phyloP scores from a whole-genome alignment of 2,329 filamentous ascomycete species.

The Ascocoryne sarcoides region DNA sequence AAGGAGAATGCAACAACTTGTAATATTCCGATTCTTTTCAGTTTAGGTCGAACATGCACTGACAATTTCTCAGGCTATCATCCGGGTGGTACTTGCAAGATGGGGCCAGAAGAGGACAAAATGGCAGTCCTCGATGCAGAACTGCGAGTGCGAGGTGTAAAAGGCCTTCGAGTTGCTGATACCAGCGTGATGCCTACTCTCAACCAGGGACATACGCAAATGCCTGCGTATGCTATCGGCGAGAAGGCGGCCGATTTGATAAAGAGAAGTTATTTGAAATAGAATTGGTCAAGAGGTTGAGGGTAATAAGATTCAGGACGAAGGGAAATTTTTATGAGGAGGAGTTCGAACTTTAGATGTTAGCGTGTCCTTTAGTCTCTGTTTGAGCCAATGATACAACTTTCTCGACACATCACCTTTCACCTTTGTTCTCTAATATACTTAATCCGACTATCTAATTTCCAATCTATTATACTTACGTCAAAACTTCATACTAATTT shows the following conservation, averaged over 20 bases:
- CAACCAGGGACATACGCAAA: slow-evolving; percentile 45
- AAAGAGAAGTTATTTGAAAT: slow-evolving; percentile 28
- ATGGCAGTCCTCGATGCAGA: slow-evolving; percentile 30
- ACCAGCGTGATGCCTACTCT: slow-evolving; percentile 28
- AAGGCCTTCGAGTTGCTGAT: slow-evolving; percentile 22
- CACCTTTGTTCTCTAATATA: no score
- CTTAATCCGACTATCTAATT: no score
- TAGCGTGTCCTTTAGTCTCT: no score
- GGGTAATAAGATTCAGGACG: no score
- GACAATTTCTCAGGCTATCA: slow-evolving; percentile 39
- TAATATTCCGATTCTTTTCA: slow-evolving; percentile 28
- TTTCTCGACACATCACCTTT: no score
- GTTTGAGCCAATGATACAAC: no score
- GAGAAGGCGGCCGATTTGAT: slow-evolving; percentile 45
- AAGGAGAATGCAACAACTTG: slow-evolving; percentile 52
- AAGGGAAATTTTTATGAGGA: no score
- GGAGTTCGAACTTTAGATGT: no score
- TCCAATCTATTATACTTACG: no score
- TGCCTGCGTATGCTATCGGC: slow-evolving; percentile 49
- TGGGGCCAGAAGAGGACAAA: slow-evolving; percentile 40
- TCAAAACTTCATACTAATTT: no score
- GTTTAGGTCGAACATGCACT: neutral
- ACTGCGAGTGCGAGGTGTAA: slow-evolving; percentile 19
- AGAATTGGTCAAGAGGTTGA: no score
- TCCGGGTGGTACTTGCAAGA: slow-evolving; percentile 46